Base-by-base conservation (phyloP, 148 eudicot species). In the Pouteria glomerata region DNA sequence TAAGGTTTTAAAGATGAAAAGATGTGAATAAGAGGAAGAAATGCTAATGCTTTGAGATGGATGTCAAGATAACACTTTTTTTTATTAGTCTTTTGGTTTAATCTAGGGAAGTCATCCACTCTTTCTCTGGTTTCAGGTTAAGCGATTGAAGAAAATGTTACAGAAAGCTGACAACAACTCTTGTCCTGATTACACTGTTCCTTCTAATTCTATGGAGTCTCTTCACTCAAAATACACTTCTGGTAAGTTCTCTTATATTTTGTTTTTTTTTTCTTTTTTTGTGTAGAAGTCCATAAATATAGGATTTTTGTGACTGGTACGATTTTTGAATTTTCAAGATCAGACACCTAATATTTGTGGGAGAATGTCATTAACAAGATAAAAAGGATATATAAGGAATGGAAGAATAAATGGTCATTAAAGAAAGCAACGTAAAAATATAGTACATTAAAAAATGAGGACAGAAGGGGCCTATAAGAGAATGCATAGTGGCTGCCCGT, bases 141-240 rank as follows among this genome's bases (percentile, higher is more conserved):
- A 73, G 68, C 67, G 80, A 69, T 91, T 95, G 81, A 84, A 81
- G 76, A 85, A 78, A 79, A 63, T 91, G 67, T 68, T 89, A 64
- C 85, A 78, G 73, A 94, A 91, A 83, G 96, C 93, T 71, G 93
- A 81, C 58, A 82, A 76, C 68, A 80, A 73, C 70, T 79, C 89
- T 67, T 86, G 86, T 74, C 71, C 84, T 18, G 68, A 66, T 34
- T 83, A 81, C 83, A 68, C 93, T 56, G 77, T 91, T 74, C 84
- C 93, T 52, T 71, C 84, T 19, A 92, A 89, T 58, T 82, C 87
- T 21, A 72, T 95, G 69, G 82, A 85, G 78, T 77, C 90, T 27
- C 87, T 89, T 79, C 83, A 75, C 60, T 42, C 88, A 39, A 65
- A 73, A 15, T 95, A 95, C 70, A 58, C 57, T 16, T 76, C 87